Base-by-base conservation (phyloP, 257 asterid species). In the Solanum clarkiae region DNA sequence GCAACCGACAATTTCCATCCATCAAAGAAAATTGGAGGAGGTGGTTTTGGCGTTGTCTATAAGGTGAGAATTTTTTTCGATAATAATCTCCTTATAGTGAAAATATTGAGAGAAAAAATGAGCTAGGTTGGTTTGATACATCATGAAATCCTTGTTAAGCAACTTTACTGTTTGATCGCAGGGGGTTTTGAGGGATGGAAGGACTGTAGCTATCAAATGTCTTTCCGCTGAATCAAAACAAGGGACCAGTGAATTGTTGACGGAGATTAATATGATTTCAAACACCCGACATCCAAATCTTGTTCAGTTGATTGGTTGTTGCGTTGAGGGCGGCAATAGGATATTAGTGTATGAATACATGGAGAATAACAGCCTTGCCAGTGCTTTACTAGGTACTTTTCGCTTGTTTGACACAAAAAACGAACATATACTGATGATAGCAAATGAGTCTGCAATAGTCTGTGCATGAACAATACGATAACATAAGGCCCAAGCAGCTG, bases 341-440 rank as follows among this genome's bases (percentile, higher is more conserved):
- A 89, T 94, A 80, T 80, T 95, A 88, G 98, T 94, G 36, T 95
- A 95, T 6, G 98, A 94, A 74, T 95, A 88, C 85, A 12, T 95
- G 95, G 96, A 91, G 90, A 95, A 95, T 89, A 94, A 92, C 90
- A 94, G 98, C 90, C 94, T 95, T 18, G 92, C 97, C 20, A 89
- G 80, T 86, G 94, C 95, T 86, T 87, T 95, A 84, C 93, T 94
- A 13, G 94, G 97, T 95, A 95, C 57, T 29, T 10, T 84, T 71
- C 75, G 12, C 20, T 59, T 72, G 49, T 11, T 29, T 60, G 49
- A 24, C 7, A n/a, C 63, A 63, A 44, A 44, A 22, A 13, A 47
- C 22, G 1, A 16, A 44, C 16, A 14, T 77, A 51, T 51, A 24
- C 8, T 4, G 63, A 22, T 18, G 16, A 49, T 22, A 47, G 44